Percentiles rank a stretch among this genome's conserved stretches.
Evolutionary conservation across 2,329 filamentous ascomycete genomes (phyloP).

Genomic region (Pseudocercospora musae): DNA sequence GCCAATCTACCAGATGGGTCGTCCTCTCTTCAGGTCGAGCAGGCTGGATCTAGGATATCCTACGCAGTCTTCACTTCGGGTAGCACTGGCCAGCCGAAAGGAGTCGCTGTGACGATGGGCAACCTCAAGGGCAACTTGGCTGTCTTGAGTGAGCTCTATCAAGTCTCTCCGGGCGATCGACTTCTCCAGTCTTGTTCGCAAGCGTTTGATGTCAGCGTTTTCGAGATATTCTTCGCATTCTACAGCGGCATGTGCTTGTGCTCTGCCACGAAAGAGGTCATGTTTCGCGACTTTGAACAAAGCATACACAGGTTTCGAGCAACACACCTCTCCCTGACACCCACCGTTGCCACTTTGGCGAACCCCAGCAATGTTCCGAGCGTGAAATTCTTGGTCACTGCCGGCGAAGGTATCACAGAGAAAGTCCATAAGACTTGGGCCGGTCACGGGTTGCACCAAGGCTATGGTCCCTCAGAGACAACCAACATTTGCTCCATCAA

Average conservation of each 20-base stretch:
- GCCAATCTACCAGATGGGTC: constrained; percentile 40
- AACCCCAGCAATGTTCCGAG: constrained; percentile 64
- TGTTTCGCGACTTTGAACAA: constrained; percentile 69
- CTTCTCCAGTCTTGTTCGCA: constrained; percentile 80
- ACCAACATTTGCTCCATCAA: constrained; percentile 84
- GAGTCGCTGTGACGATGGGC: constrained; percentile 70
- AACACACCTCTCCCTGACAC: constrained; percentile 81
- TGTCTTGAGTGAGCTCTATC: constrained; percentile 64
- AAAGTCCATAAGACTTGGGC: constrained; percentile 69
- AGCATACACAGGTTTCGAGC: constrained; percentile 62
- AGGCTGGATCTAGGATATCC: constrained; percentile 52
- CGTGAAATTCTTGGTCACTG: constrained; percentile 74
- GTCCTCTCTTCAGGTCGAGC: constrained; percentile 22
- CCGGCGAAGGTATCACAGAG: constrained; percentile 74
- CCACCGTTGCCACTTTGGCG: constrained; percentile 77
- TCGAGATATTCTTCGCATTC: constrained; percentile 88
- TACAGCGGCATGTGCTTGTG: constrained; percentile 74
- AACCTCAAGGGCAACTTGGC: constrained; percentile 76
- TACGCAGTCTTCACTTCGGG: constrained; percentile 84
- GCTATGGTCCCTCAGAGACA: constrained; percentile 80
- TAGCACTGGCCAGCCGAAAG: constrained; percentile 76
- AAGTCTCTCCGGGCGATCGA: constrained; percentile 51
- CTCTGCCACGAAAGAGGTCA: constrained; percentile 67
- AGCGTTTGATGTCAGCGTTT: constrained; percentile 82
- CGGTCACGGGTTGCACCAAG: constrained; percentile 66